Evolutionary conservation across 148 eudicot species (phyloP), one percentile per base, ranked within the genome.

Genomic region (Camellia granthamiana): DNA sequence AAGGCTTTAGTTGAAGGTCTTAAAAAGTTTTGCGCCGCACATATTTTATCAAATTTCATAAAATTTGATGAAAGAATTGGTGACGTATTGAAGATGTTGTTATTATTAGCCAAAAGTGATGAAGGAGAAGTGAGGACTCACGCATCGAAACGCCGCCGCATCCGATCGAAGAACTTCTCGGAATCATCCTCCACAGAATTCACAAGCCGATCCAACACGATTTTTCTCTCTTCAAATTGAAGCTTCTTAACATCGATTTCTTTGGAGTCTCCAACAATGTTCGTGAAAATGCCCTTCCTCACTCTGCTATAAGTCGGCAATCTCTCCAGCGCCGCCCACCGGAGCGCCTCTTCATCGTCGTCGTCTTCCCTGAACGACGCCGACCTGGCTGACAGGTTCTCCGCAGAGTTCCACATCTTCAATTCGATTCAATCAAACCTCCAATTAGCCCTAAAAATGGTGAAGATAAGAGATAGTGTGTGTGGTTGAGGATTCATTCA

Each of bases 291-390:
- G 19, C 98, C 99, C 55, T 84, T 83, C 74, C 99, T 77, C 0
- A 96, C 97, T 14, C 99, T 88, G 19, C 72, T 70, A 75, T 90
- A 93, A 13, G 99, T 96, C 75, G 99, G 99, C 43, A 96, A 84
- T 71, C 98, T 75, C 94, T 96, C 95, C 42, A 96, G 81, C 67
- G 99, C 98, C 67, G 97, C 99, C 99, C 99, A 96, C 77, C 88
- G 87, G 5, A 96, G 81, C 81, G 92, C 97, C 85, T 96, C 95
- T 82, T 96, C 98, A 43, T 93, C 98, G 11, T 82, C 92, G 2
- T 85, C 94, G 18, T 78, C 92, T 60, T 89, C 91, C 58, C 97
- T 72, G 70, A 90, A 91, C 77, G 98, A 95, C 79, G 88, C 84
- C 80, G 97, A 85, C 79, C 93, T 76, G 38, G 84, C 89, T 52